A percentile compares a stretch with the other conserved stretches of the same genome.
phyloP scores from a whole-genome alignment of 1,284 basidiomycete genomes.

The Porodaedalea pini region DNA sequence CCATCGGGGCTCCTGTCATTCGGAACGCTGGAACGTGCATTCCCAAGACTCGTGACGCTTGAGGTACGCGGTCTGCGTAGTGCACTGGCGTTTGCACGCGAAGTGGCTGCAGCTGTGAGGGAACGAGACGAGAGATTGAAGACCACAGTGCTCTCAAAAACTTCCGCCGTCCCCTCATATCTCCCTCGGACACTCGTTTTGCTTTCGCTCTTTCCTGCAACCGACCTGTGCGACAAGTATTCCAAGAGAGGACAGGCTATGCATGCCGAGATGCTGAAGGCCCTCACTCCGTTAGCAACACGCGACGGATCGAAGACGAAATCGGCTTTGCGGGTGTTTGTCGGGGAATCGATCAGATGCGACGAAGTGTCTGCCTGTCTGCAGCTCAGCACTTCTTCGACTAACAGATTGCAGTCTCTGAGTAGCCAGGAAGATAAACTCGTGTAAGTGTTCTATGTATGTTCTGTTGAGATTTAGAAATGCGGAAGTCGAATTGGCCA shows the following conservation, averaged over 20 bases:
- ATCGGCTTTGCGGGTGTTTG: not conserved
- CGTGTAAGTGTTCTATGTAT: too few species aligned
- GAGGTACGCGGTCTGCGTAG: slow-evolving; percentile 2
- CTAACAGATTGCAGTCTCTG: too few species aligned
- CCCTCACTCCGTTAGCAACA: not conserved
- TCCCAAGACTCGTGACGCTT: not conserved
- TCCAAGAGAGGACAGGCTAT: not conserved
- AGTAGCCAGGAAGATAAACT: too few species aligned
- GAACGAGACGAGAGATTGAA: not conserved
- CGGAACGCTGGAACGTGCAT: not conserved
- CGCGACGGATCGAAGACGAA: not conserved
- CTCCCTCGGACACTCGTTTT: not conserved
- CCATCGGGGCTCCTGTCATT: not conserved
- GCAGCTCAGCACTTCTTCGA: too few species aligned
- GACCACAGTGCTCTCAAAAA: not conserved
- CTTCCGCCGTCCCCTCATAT: not conserved
- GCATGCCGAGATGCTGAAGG: not conserved
- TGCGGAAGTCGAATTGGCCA: too few species aligned
- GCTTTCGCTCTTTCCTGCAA: not conserved
- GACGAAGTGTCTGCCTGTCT: too few species aligned
- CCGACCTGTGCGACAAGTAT: not conserved
- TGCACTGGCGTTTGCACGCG: slow-evolving; percentile 1
- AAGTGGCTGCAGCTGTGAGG: not conserved
- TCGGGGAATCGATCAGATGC: not conserved
- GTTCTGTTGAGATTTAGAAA: too few species aligned